Conservation (phyloP, 352 stramenopile species). For the Globisporangium spinosum region DNA sequence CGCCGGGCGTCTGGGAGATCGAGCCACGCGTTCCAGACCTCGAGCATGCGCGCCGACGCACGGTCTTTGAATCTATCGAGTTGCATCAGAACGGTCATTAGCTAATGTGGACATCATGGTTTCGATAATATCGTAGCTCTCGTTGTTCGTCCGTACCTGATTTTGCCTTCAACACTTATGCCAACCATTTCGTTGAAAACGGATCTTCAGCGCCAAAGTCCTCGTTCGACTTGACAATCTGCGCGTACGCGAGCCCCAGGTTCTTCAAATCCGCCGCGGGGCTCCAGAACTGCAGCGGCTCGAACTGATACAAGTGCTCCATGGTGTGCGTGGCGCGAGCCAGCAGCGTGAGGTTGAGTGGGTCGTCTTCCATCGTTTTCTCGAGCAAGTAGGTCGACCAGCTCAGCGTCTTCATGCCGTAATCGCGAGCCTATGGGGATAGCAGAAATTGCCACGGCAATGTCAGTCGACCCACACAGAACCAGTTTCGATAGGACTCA, state of each 20-base stretch:
- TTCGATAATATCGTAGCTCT: background rate
- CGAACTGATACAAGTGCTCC: conserved; percentile 62
- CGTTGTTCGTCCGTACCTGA: conserved; percentile 27
- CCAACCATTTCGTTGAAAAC: conserved; percentile 54
- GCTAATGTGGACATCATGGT: background rate
- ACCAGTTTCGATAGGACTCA: conserved; percentile 1
- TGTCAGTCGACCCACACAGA: too few species aligned
- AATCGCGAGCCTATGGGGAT: conserved; percentile 46
- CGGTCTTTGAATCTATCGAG: conserved; percentile 58
- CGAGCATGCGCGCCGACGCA: conserved; percentile 56
- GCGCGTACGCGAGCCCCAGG: conserved; percentile 90
- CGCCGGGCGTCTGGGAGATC: conserved; percentile 38
- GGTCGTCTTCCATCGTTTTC: conserved; percentile 67
- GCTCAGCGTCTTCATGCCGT: conserved; percentile 71
- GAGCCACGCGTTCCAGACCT: conserved; percentile 66
- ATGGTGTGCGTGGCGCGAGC: conserved; percentile 70
- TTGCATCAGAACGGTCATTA: too few species aligned
- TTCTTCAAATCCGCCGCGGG: conserved; percentile 87
- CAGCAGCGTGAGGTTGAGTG: conserved; percentile 61
- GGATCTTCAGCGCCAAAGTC: conserved; percentile 43
- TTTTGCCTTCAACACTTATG: conserved; percentile 28
- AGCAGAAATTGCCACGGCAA: background rate
- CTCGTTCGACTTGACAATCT: conserved; percentile 87
- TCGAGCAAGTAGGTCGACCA: conserved; percentile 89
- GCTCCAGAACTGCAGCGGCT: conserved; percentile 59